Base-by-base conservation (phyloP, 768 basidiomycete genomes). In the Leccinum sublutescens region DNA sequence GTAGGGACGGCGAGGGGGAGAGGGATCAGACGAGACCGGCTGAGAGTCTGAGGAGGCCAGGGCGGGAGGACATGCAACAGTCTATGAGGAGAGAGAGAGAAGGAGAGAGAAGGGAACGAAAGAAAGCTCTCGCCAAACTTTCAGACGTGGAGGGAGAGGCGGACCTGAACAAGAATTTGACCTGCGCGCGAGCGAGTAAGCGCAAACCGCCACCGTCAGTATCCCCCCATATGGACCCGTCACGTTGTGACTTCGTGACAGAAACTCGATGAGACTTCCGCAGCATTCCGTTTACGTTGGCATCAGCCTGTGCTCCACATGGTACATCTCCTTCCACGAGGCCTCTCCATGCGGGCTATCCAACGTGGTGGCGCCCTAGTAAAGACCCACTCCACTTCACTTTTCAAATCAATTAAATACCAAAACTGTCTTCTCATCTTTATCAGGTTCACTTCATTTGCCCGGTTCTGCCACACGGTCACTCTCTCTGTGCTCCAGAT, bases 11-110 rank as follows among this genome's bases (percentile, higher is more conserved):
- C 71, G 60, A 56, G 31, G 61, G 17, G 57, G 50, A 56, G 62
- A 63, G 67, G 69, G 75, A 77, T 80, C 82, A 83, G 83, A 82
- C 82, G 76, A 81, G 84, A 80, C 83, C 70, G 64, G 70, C 70
- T 68, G 68, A 59, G 64, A 70, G 70, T 68, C 70, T 71, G 70
- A 72, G 60, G 40, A 52, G 56, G 59, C 64, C 62, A 68, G 70
- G 67, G 58, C 65, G 62, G 62, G 68, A 51, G 52, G 64, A 63
- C 70, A 72, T 71, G 66, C 70, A 72, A 65, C 66, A 55, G 53
- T 34, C 59, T 57, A 61, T 34, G 48, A 6, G 2, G n/a, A 27
- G 38, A 17, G 25, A 36, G 29, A 25, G 40, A 15, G 27, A 34
- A 21, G 33, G 23, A 55, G 59, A 54, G 57, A 40, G 59, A 34